A percentile compares a stretch with the other conserved stretches of the same genome.
phyloP scores from a whole-genome alignment of 2,329 filamentous ascomycete genomes.

The Zasmidium citrigriseum region DNA sequence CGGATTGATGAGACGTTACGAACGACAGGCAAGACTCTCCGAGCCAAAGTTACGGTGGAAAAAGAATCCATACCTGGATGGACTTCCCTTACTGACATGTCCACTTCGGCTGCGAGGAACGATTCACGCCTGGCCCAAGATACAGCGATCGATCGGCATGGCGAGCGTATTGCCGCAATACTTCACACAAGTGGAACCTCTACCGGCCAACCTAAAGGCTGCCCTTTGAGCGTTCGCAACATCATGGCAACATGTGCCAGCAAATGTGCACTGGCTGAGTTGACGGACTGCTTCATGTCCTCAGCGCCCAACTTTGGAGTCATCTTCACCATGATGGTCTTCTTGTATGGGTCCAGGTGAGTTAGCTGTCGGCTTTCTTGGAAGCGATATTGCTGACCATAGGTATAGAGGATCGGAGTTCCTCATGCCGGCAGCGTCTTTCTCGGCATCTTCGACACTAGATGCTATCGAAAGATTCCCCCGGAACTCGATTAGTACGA shows the following conservation, averaged over 20 bases:
- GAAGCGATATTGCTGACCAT: too few relatives aligned
- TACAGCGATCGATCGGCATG: background rate
- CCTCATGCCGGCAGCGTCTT: too few relatives aligned
- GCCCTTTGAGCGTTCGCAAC: background rate
- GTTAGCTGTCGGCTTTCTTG: too few relatives aligned
- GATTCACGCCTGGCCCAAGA: too few relatives aligned
- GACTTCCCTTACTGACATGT: background rate
- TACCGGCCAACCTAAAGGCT: background rate
- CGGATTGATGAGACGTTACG: background rate
- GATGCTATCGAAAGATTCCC: too few relatives aligned
- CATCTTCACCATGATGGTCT: background rate
- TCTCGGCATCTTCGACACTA: too few relatives aligned
- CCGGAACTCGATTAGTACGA: too few relatives aligned
- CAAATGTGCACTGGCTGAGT: background rate
- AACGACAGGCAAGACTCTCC: background rate
- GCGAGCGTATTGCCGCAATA: background rate
- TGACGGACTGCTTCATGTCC: background rate
- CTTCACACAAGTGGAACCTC: background rate
- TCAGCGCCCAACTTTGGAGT: background rate
- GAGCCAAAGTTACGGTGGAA: background rate
- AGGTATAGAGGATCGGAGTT: too few relatives aligned
- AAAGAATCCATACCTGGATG: background rate
- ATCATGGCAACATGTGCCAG: background rate
- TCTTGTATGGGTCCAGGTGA: too few relatives aligned
- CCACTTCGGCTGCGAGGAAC: background rate